These are phyloP conservation scores for Xanthoconium separans DNA, from an alignment of 1,284 basidiomycete species.

Conservation along the genomic window DNA sequence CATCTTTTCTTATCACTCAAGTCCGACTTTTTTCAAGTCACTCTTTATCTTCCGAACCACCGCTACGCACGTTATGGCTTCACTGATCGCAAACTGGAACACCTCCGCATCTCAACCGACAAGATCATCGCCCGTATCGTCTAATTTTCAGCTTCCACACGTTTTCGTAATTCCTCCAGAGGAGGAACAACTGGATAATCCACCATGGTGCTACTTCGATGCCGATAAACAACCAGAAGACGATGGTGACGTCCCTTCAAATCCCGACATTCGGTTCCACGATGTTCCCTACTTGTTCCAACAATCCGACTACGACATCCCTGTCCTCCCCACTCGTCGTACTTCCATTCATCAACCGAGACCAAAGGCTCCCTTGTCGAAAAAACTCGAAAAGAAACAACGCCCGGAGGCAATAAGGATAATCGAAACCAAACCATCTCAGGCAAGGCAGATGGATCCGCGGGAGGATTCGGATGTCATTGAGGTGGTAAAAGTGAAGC, in stretches of 20 bases:
- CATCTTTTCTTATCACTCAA: background rate
- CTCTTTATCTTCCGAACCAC: slow-evolving; percentile 8
- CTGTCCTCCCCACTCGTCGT: slow-evolving; percentile 23
- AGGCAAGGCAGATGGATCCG: slow-evolving; percentile 24
- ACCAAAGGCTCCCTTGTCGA: slow-evolving; percentile 29
- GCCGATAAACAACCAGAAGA: slow-evolving; percentile 40
- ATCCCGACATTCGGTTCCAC: slow-evolving; percentile 41
- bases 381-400: slow-evolving; percentile 33
- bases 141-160: slow-evolving; percentile 48
- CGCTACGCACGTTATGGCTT: slow-evolving; percentile 15
- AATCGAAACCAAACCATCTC: slow-evolving; percentile 21
- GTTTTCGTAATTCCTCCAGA: slow-evolving; percentile 71
- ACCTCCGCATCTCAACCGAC: slow-evolving; percentile 13
- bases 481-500: slow-evolving; percentile 65
- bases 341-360: slow-evolving; percentile 14
- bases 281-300: slow-evolving; percentile 40
- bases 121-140: slow-evolving; percentile 3
- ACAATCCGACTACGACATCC: slow-evolving; percentile 8
- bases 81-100: slow-evolving; percentile 12
- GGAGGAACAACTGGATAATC: slow-evolving; percentile 56
- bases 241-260: slow-evolving; percentile 31
- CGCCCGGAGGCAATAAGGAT: slow-evolving; percentile 29
- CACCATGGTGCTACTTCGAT: slow-evolving; percentile 67
- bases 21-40: slow-evolving; percentile 13
- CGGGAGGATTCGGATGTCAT: slow-evolving; percentile 50